These are phyloP conservation scores for Adansonia rubrostipa DNA, from an alignment of 441 rosid genomes.

Conservation along the genomic window DNA sequence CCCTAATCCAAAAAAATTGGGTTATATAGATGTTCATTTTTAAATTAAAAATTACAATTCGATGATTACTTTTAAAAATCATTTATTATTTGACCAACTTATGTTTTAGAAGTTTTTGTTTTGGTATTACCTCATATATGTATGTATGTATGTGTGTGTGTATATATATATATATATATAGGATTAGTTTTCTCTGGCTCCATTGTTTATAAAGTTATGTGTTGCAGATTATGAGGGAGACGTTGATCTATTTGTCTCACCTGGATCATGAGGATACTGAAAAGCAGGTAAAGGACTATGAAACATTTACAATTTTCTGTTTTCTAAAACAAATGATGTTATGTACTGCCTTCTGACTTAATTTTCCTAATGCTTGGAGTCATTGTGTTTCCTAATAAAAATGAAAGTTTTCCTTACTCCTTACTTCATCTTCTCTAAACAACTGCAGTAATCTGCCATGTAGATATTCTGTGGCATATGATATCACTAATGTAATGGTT, in stretches of 20 bases:
- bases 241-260: constrained; percentile 90
- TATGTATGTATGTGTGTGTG: too few relatives aligned
- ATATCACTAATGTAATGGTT: too few relatives aligned
- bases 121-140: background rate
- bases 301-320: background rate
- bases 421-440: background rate
- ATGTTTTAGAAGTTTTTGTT: background rate
- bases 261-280: constrained; percentile 99
- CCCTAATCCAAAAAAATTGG: too few relatives aligned
- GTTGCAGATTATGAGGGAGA: constrained; percentile 97
- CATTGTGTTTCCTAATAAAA: background rate
- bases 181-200: background rate
- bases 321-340: constrained; percentile 1
- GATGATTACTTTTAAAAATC: too few relatives aligned
- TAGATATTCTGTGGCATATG: background rate
- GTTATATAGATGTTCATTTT: too few relatives aligned
- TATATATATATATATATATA: background rate
- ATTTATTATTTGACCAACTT: background rate
- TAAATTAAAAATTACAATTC: too few relatives aligned
- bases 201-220: constrained; percentile 27
- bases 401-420: background rate
- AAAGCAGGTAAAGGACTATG: constrained; percentile 68
- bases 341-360: background rate
- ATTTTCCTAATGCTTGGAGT: background rate
- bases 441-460: background rate